Percentiles rank a stretch among this genome's conserved stretches.
These are phyloP conservation scores for Taxawa tesnikishii DNA, from an alignment of 2,329 filamentous ascomycete genomes.

Conservation along the genomic window DNA sequence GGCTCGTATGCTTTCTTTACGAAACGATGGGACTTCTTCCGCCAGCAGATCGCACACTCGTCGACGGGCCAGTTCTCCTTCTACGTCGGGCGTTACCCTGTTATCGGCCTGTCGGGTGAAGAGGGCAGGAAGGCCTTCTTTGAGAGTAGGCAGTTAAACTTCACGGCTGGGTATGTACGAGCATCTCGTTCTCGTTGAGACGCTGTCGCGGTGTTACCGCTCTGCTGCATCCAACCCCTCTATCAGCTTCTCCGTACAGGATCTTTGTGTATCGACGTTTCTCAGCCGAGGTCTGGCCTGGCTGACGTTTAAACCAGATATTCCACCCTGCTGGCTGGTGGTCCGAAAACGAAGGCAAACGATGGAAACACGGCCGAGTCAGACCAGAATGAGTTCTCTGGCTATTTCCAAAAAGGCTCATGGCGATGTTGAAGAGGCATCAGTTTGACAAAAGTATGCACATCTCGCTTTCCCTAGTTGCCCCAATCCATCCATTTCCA, in stretches of 20 bases:
- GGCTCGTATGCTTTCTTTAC: conserved; percentile 36
- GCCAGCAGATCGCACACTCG: conserved; percentile 18
- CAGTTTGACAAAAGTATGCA: conserved; percentile 9
- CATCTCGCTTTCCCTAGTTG: background rate
- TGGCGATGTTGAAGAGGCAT: conserved; percentile 15
- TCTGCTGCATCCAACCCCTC: too few relatives aligned
- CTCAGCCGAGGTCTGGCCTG: too few relatives aligned
- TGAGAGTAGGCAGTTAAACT: conserved; percentile 31
- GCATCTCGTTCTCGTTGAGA: too few relatives aligned
- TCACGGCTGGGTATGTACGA: conserved; percentile 27
- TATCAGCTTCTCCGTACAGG: too few relatives aligned
- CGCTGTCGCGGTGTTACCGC: too few relatives aligned
- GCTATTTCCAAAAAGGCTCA: conserved; percentile 15
- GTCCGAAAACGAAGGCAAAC: background rate
- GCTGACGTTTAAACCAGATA: too few relatives aligned
- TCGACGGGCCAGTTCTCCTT: conserved; percentile 36
- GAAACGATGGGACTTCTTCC: conserved; percentile 32
- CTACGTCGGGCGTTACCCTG: conserved; percentile 31
- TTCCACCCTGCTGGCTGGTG: conserved; percentile 13
- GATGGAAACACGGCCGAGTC: conserved; percentile 3
- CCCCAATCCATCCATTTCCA: too few relatives aligned
- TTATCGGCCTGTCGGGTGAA: conserved; percentile 33
- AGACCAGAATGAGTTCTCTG: conserved; percentile 10
- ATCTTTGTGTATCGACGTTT: too few relatives aligned
- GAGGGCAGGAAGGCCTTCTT: conserved; percentile 32